Percentiles rank a stretch among this genome's conserved stretches.
These are phyloP conservation scores for Basidioascus undulatus DNA, from an alignment of 768 basidiomycete genomes.

Conservation along the genomic window DNA sequence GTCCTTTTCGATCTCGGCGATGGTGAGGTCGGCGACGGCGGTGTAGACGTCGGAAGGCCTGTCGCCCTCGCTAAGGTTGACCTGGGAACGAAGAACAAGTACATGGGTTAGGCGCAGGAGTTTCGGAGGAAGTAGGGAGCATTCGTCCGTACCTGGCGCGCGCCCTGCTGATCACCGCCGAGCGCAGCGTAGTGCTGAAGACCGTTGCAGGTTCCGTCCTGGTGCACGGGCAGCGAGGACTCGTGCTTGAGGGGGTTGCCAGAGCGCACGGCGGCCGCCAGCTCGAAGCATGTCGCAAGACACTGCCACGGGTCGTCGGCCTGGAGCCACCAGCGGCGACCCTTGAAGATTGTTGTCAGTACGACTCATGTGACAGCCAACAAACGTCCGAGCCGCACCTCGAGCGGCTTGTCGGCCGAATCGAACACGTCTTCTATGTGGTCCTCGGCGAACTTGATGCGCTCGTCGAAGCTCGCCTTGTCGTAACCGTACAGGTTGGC, in stretches of 20 bases:
- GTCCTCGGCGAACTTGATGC: slow-evolving; percentile 50
- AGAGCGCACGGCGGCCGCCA: slow-evolving; percentile 53
- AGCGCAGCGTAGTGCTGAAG: slow-evolving; percentile 96
- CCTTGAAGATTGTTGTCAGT: slow-evolving; percentile 21
- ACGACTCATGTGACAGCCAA: background rate
- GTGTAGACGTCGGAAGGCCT: slow-evolving; percentile 88
- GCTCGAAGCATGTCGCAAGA: slow-evolving; percentile 73
- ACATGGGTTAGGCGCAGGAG: too few relatives aligned
- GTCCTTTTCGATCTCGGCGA: slow-evolving; percentile 36
- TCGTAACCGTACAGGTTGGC: slow-evolving; percentile 84
- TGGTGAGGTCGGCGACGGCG: slow-evolving; percentile 67
- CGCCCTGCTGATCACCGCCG: slow-evolving; percentile 72
- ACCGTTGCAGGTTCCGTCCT: slow-evolving; percentile 96
- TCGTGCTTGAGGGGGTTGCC: slow-evolving; percentile 32
- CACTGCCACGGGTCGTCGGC: slow-evolving; percentile 98
- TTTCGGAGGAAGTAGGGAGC: too few relatives aligned
- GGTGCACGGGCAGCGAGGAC: slow-evolving; percentile 71
- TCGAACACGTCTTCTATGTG: slow-evolving; percentile 57
- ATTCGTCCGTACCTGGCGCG: too few relatives aligned
- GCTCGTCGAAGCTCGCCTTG: slow-evolving; percentile 81
- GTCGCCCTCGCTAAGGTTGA: slow-evolving; percentile 54
- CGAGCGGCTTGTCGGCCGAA: slow-evolving; percentile 53
- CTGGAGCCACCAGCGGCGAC: slow-evolving; percentile 59
- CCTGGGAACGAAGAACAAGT: too few relatives aligned
- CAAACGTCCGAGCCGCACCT: slow-evolving; percentile 23